phyloP scores from a whole-genome alignment of 2,329 filamentous ascomycete genomes.

The Fusarium palustre region DNA sequence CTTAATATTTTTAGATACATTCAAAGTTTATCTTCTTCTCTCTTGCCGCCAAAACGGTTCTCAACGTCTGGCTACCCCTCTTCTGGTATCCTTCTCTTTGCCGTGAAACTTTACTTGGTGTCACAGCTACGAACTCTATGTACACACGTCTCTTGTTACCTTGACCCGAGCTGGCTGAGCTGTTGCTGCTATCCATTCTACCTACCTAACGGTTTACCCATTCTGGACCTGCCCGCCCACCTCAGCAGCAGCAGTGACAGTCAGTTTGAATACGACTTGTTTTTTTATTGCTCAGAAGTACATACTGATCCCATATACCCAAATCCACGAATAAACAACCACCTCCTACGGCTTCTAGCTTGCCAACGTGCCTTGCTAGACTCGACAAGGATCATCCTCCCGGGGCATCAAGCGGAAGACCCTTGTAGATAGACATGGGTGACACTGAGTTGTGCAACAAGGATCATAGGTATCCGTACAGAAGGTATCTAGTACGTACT shows the following conservation, averaged over 20 bases:
- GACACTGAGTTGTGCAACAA: slow-evolving; percentile 26
- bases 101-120: neutral
- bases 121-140: neutral
- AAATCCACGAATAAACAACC: slow-evolving; percentile 21
- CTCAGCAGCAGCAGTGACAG: slow-evolving; percentile 5
- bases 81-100: neutral
- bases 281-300: neutral
- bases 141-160: neutral
- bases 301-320: slow-evolving; percentile 1
- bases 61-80: slow-evolving; percentile 21
- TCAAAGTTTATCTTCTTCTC: slow-evolving; percentile 18
- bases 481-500: slow-evolving; percentile 1
- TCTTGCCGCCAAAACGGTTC: slow-evolving; percentile 12
- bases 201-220: neutral
- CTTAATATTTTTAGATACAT: slow-evolving; percentile 4
- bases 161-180: neutral
- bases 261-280: neutral
- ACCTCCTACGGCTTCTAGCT: slow-evolving; percentile 12
- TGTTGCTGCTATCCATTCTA: neutral
- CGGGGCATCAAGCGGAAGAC: slow-evolving; percentile 31
- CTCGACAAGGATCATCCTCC: slow-evolving; percentile 29
- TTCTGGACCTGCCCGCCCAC: neutral
- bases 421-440: slow-evolving; percentile 44
- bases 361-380: slow-evolving; percentile 26
- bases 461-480: slow-evolving; percentile 10